Evolutionary conservation across 371 early-diverging fungal species (phyloP), one percentile per base, ranked within the genome.

Genomic region (Gilbertella persicaria): DNA sequence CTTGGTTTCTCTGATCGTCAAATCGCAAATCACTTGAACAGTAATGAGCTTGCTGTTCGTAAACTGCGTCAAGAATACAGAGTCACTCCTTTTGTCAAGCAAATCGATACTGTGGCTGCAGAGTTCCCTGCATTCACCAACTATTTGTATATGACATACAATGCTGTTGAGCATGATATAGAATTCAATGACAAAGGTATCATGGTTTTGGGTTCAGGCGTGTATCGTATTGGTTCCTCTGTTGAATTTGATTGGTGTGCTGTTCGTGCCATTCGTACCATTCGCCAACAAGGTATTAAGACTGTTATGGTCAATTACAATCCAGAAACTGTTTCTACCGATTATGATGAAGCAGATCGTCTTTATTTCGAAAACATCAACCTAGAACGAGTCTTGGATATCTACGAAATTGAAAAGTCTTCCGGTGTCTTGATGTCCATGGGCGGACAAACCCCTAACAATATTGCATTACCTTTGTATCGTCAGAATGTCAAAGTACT

Each of bases 161-260:
- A 93, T 66, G 98, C 94, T 48, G 73, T 82, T 5, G 87, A 88
- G 65, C 87, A 95, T 72, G 96, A 97, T 65, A 73, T 97, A 21
- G 53, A 70, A 0, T 96, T 95, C 66, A 83, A 88, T 36, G 95
- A 94, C 63, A 76, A 88, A 50, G 96, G 95, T 51, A 79, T 91
- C 33, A 95, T 95, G 91, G 97, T 97, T 7, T 75, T 97, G 13
- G 97, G 97, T 26, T 91, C 91, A 1, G 97, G 97, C 55, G 97
- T 97, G 1, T 97, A 97, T 75, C 91, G 97, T 61, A 97, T 97
- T 52, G 97, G 97, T 44, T 90, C 90, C 2, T 92, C 92, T 47
- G 95, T 95, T n/a, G 96, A 97, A 71, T 96, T 96, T 69, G 96
- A 97, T 69, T 96, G 97, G 97, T 96, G 97, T 67, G 95, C 90